Conservation (phyloP, 805 yeast species). For the Vanderwaltozyma verrucispora region DNA sequence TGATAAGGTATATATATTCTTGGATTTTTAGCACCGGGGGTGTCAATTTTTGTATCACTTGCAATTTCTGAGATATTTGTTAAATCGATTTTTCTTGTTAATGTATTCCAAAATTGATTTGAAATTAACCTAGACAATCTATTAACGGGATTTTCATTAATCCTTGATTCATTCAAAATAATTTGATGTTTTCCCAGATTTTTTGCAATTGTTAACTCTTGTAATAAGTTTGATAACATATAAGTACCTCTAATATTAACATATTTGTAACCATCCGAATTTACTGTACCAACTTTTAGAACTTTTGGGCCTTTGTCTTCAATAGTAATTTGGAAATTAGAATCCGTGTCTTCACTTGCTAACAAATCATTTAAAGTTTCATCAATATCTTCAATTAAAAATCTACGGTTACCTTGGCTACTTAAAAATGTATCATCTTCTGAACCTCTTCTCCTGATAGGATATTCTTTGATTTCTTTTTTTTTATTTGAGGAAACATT, state of each 20-base stretch:
- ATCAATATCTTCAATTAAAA: constrained; percentile 68
- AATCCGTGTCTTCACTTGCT: constrained; percentile 75
- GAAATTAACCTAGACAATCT: constrained; percentile 64
- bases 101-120: constrained; percentile 68
- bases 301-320: constrained; percentile 82
- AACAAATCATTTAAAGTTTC: constrained; percentile 58
- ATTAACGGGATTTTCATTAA: constrained; percentile 79
- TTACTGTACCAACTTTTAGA: constrained; percentile 69
- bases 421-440: constrained; percentile 37
- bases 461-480: constrained; percentile 6
- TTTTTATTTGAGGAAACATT: constrained; percentile 18
- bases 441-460: constrained; percentile 40
- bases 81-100: constrained; percentile 62
- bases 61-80: constrained; percentile 61
- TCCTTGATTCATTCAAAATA: constrained; percentile 69
- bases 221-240: constrained; percentile 75
- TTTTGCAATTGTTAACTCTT: constrained; percentile 81
- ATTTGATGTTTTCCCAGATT: constrained; percentile 68
- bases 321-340: constrained; percentile 72
- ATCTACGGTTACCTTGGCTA: constrained; percentile 33
- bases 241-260: constrained; percentile 78
- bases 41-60: constrained; percentile 61
- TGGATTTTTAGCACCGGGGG: constrained; percentile 53
- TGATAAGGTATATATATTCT: constrained; percentile 67
- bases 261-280: constrained; percentile 70